A percentile compares a stretch with the other conserved stretches of the same genome.
Conservation (phyloP, 106 monocot genomes). For the Dendrobium nobile region DNA sequence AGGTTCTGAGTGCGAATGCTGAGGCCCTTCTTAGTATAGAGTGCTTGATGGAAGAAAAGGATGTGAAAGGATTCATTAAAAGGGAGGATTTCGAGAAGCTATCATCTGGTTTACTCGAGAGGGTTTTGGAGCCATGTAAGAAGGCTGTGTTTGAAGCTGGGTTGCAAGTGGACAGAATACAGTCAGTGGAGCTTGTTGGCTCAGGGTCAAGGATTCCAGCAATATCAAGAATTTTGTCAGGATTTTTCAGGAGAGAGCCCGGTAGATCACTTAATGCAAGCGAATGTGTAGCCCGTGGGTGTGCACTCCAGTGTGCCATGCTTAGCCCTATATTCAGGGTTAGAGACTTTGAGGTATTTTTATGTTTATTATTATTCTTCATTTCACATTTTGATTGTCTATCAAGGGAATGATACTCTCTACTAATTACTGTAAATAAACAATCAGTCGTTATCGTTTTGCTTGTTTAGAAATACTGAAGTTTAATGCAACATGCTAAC, state of each 20-base stretch:
- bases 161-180: conserved; percentile 36
- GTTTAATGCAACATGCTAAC: background rate
- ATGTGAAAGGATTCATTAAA: conserved; percentile 78
- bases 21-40: conserved; percentile 72
- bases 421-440: background rate
- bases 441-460: background rate
- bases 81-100: conserved; percentile 88
- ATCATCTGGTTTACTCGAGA: conserved; percentile 52
- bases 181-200: conserved; percentile 82
- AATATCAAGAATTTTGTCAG: conserved; percentile 40
- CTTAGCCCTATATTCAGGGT: conserved; percentile 68
- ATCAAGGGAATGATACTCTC: background rate
- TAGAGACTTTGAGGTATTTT: conserved; percentile 65
- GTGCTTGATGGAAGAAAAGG: conserved; percentile 96
- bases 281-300: conserved; percentile 78
- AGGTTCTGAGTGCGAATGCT: conserved; percentile 77
- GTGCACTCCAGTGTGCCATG: conserved; percentile 77
- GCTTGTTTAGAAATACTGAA: background rate
- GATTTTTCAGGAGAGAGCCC: conserved; percentile 49
- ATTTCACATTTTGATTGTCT: background rate
- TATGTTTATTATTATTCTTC: background rate
- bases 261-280: conserved; percentile 70
- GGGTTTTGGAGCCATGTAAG: conserved; percentile 52
- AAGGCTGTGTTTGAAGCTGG: conserved; percentile 43
- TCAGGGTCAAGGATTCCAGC: conserved; percentile 85